phyloP scores from a whole-genome alignment of 2,329 filamentous ascomycete species.

The Sclerotinia borealis region DNA sequence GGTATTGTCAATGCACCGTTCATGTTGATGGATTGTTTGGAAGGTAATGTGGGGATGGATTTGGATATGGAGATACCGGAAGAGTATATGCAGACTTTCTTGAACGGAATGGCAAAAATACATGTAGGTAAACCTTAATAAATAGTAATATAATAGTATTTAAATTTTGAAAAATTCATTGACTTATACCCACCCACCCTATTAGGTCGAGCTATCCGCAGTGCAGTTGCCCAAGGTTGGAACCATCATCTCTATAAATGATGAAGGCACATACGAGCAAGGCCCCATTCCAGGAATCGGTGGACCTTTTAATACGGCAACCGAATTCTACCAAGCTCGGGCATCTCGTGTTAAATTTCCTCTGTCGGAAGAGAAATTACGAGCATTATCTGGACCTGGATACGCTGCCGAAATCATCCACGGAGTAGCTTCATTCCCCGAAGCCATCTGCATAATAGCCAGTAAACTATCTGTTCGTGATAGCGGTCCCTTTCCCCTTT shows the following conservation, averaged over 20 bases:
- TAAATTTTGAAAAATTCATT: neutral
- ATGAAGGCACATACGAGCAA: constrained; percentile 2
- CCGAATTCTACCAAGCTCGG: constrained; percentile 24
- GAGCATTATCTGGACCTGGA: constrained; percentile 1
- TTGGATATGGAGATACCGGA: too few relatives aligned
- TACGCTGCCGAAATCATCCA: constrained; percentile 18
- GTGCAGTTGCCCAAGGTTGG: constrained; percentile 5
- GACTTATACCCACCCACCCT: neutral
- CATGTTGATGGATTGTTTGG: too few relatives aligned
- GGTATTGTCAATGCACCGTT: too few relatives aligned
- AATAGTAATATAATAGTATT: too few relatives aligned
- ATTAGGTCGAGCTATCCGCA: neutral
- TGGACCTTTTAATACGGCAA: constrained; percentile 24
- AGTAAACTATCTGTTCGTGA: constrained; percentile 11
- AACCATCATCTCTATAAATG: neutral
- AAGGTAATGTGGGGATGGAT: too few relatives aligned
- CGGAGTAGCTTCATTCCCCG: constrained; percentile 16
- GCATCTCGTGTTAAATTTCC: constrained; percentile 20
- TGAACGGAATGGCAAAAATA: constrained; percentile 7
- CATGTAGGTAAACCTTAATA: too few relatives aligned
- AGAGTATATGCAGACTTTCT: neutral
- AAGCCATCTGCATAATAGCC: constrained; percentile 13
- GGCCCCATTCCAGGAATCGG: constrained; percentile 23
- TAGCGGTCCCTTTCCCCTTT: constrained; percentile 32
- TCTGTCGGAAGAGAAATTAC: constrained; percentile 15